Evolutionary conservation across 306 rosid species (phyloP), one percentile per base, ranked within the genome.

Genomic region (Alnus rubra): DNA sequence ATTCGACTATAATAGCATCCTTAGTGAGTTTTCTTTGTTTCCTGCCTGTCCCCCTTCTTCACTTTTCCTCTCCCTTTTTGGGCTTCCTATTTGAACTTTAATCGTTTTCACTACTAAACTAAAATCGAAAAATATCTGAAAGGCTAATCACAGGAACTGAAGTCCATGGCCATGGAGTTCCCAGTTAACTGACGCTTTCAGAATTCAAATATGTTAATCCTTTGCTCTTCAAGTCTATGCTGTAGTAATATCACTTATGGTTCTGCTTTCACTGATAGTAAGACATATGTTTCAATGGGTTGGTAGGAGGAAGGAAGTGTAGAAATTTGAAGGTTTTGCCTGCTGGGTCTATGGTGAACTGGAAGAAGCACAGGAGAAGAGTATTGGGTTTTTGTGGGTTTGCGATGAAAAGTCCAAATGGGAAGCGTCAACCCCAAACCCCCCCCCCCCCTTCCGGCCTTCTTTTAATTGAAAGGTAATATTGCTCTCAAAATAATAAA

Each of bases 211-310:
- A 68, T 80, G 62, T 65, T 83, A 80, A 65, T 89, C 54, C 83
- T 83, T 35, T 84, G 86, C 68, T 85, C 91, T 56, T 82, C 93
- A 65, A 86, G 78, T 80, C 78, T 85, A 82, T 86, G 81, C 69
- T 78, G 84, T 81, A 79, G 82, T 76, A 63, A 71, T 73, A 19
- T 85, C 62, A 79, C 86, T 19, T 84, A 70, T 74, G 79, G 79
- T 67, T 73, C 81, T 81, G 71, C 82, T 77, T 84, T 80, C 18
- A 53, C 70, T 51, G 88, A 77, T 56, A 30, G 79, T 69, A 84
- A 81, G 67, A 54, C 84, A 16, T 81, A 70, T 72, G 76, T 79
- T 79, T 28, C 76, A 3, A 85, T 73, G 89, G 86, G 76, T 72
- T 79, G 7, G 56, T 75, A 39, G 76, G 85, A 56, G 84, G 76